These are phyloP conservation scores for Viola pubescens DNA, from an alignment of 441 rosid genomes.

Conservation along the genomic window DNA sequence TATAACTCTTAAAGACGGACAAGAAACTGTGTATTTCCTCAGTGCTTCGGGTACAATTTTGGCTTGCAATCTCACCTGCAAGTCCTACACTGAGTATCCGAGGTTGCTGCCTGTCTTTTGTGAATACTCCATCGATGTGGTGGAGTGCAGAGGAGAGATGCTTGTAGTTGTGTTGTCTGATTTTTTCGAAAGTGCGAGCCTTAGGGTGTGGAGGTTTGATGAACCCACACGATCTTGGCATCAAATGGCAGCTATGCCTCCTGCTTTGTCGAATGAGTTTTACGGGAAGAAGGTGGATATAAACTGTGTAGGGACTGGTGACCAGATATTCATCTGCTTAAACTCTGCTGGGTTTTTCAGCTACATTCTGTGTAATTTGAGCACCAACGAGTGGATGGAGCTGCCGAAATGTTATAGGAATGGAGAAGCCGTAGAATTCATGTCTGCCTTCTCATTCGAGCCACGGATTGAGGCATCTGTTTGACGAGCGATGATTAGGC, in stretches of 20 bases:
- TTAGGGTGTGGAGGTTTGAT: constrained; percentile 68
- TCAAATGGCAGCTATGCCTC: constrained; percentile 74
- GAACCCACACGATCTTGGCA: constrained; percentile 41
- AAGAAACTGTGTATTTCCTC: constrained; percentile 54
- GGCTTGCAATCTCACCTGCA: constrained; percentile 46
- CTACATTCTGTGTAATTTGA: constrained; percentile 45
- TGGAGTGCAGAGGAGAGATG: constrained; percentile 67
- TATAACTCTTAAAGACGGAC: constrained; percentile 36
- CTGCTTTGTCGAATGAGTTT: constrained; percentile 74
- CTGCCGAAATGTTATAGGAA: constrained; percentile 42
- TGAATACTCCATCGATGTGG: constrained; percentile 78
- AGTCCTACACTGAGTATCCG: constrained; percentile 56
- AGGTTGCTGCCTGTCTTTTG: constrained; percentile 57
- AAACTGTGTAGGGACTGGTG: constrained; percentile 69
- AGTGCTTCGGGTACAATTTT: constrained; percentile 62
- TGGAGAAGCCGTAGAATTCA: constrained; percentile 57
- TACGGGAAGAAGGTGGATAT: constrained; percentile 67
- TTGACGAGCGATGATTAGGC: constrained; percentile 21
- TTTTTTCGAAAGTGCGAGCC: constrained; percentile 66
- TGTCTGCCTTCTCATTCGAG: constrained; percentile 77
- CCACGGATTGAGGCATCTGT: constrained; percentile 74
- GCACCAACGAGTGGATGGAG: constrained; percentile 51
- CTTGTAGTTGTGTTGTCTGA: constrained; percentile 63
- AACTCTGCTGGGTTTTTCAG: constrained; percentile 50
- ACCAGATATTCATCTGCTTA: constrained; percentile 58